A percentile compares a stretch with the other conserved stretches of the same genome.
These are phyloP conservation scores for Epichloe sylvatica DNA, from an alignment of 2,329 filamentous ascomycete species.

Conservation along the genomic window DNA sequence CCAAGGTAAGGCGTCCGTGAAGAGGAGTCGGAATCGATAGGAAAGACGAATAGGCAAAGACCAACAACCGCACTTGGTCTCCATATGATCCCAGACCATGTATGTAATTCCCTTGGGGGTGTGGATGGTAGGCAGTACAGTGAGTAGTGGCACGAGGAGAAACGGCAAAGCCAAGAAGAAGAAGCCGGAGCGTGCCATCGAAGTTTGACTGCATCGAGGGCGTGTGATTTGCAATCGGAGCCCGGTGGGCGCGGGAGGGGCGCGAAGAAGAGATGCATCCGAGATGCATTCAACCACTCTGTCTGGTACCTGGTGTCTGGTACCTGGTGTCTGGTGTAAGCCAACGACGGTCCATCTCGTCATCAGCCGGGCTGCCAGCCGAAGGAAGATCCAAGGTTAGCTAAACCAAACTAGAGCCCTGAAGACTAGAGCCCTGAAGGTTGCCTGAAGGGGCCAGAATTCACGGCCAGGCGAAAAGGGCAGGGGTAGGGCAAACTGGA, in stretches of 20 bases:
- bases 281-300: background rate
- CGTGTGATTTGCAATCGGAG: background rate
- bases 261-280: constrained; percentile 1
- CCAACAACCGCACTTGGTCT: constrained; percentile 4
- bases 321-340: background rate
- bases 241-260: background rate
- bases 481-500: background rate
- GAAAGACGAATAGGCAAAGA: background rate
- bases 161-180: background rate
- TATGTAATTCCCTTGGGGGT: constrained; percentile 5
- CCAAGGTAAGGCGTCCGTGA: background rate
- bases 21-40: background rate
- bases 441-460: background rate
- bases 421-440: background rate
- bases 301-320: no score
- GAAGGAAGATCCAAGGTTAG: background rate
- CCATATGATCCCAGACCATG: constrained; percentile 6
- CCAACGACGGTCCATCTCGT: background rate
- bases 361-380: background rate
- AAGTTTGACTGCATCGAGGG: background rate
- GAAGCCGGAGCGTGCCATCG: background rate
- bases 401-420: no score
- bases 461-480: background rate
- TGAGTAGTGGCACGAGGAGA: background rate
- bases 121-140: constrained; percentile 5